Evolutionary conservation across 129 eudicot genomes (phyloP), one percentile per base, ranked within the genome.

Genomic region (Chrysanthemum seticuspe): DNA sequence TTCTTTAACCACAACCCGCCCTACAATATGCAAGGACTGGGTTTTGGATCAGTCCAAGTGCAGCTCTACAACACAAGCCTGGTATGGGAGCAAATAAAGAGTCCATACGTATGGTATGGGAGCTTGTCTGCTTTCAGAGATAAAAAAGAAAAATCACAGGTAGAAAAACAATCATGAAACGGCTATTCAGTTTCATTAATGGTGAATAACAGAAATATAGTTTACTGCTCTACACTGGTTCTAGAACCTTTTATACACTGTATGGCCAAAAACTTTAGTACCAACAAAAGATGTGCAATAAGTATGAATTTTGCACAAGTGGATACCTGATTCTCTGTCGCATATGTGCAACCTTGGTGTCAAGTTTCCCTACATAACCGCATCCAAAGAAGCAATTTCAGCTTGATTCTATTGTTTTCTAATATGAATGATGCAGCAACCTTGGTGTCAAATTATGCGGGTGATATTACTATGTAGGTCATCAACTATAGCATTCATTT

Each of bases 371-470:
- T 55, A 16, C 61, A 68, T 11, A 52, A 50, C 15, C 52, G 49
- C 29, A 13, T 7, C 73, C 62, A 53, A 52, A 13, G 25, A 40
- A 69, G 3, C 34, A 53, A 15, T n/a, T 70, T 27, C 8, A 53
- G n/a, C 74, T 56, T 54, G 74, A 63, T 70, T 70, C 51, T 53
- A 34, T 56, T 34, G 36, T 40, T 11, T 23, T 10, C 65, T 10
- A n/a, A 23, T 60, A 60, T 60, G 65, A 60, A 60, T 0, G 14
- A 7, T 18, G 27, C 65, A 10, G 45, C 13, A 9, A 60, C 34
- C 23, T 55, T 55, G 11, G 61, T 55, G 61, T 18, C 9, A 5
- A 5, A n/a, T 8, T 8, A 2, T 7, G 2, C 5, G 0, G 18
- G 19, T 6, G 61, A 1, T 5, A 58, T 18, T 16, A 59, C 64